Evolutionary conservation across 176 grass and related monocot genomes (phyloP), one percentile per base, ranked within the genome.

Genomic region (Echinochloa phyllopogon): DNA sequence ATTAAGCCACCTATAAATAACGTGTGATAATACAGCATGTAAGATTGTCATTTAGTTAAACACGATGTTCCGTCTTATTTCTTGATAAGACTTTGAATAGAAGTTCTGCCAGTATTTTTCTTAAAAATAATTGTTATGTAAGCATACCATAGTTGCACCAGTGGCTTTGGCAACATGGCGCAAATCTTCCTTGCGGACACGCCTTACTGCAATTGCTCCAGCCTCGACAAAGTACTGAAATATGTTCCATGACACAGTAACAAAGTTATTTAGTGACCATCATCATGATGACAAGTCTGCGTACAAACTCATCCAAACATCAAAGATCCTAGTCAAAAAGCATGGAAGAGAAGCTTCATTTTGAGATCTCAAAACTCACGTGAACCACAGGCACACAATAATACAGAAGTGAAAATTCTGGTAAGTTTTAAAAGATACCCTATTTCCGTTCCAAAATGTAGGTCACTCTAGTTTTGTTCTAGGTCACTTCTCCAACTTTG

Each of bases 151-250:
- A 79, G 88, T 94, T 62, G 95, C 95, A 66, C 95, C 95, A 82
- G 88, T 93, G 42, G 95, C 92, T 56, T 97, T 97, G 75, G 95
- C 95, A 82, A 94, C 92, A 89, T 98, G 92, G 15, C 95, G 88
- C 73, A 97, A 85, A 79, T 94, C 95, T 65, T 98, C 90, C 65
- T 98, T 98, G 40, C 95, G 90, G 20, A 98, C 92, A 88, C 90
- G 95, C 74, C 92, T 98, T 44, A 98, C 95, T 40, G 95, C 95
- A 74, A 98, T 91, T 15, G 88, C 95, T 57, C 92, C 92, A 94
- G 90, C 90, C 87, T 94, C 92, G 43, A 94, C 95, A 73, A 97
- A 97, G 74, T 97, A 97, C 92, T 97, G 85, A 60, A 88, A 92
- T 73, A 53, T 12, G 43, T 83, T 72, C 4, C 15, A 52, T 42